Conservation (phyloP, 2,329 filamentous ascomycete genomes). For the Lachnellula subtilissima region DNA sequence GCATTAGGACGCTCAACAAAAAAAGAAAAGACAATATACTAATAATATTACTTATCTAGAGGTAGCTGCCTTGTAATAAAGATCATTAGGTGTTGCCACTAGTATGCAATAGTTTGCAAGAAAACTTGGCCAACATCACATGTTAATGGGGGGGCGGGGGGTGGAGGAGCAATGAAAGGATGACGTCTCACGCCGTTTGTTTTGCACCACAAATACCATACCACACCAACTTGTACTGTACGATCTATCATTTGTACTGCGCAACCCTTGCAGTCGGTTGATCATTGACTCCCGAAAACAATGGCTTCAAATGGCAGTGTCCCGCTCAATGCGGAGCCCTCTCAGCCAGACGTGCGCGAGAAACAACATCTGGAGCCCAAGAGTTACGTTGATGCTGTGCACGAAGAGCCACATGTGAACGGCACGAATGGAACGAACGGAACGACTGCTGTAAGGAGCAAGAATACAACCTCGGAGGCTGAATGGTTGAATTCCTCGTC, state of each 20-base stretch:
- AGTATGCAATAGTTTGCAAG: too few relatives aligned
- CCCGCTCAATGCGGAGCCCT: conserved; percentile 28
- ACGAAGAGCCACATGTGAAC: conserved; percentile 17
- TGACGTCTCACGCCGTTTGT: too few relatives aligned
- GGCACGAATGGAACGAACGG: conserved; percentile 5
- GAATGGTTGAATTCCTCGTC: background rate
- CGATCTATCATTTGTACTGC: background rate
- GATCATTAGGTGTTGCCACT: too few relatives aligned
- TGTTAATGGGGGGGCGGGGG: too few relatives aligned
- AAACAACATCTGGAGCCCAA: conserved; percentile 34
- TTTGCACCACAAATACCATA: too few relatives aligned
- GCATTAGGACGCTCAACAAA: too few relatives aligned
- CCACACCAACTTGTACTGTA: background rate
- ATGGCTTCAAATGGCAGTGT: conserved; percentile 16
- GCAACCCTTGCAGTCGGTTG: background rate
- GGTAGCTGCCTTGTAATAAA: too few relatives aligned
- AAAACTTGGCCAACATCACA: too few relatives aligned
- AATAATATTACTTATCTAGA: too few relatives aligned
- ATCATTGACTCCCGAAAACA: background rate
- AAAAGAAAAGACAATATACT: too few relatives aligned
- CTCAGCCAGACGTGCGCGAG: conserved; percentile 30
- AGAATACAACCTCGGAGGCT: background rate
- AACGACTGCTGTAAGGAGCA: background rate
- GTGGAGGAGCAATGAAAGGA: too few relatives aligned
- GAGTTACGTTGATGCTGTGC: conserved; percentile 35